A percentile compares a stretch with the other conserved stretches of the same genome.
Conservation (phyloP, 495 filamentous ascomycete species). For the Recurvomyces mirabilis region DNA sequence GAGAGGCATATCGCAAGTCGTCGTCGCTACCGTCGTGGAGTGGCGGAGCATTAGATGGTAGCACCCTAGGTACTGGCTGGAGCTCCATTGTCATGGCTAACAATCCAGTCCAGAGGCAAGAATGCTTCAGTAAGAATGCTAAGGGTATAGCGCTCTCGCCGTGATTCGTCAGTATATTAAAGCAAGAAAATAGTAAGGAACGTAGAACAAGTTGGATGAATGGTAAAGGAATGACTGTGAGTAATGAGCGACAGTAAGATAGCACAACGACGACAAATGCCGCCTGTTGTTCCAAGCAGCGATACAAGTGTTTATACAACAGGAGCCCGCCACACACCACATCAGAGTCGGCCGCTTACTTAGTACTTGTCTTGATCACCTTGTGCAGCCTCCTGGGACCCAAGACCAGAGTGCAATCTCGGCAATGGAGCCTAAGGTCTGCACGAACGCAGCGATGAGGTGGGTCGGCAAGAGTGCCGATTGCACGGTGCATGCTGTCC, state of each 20-base stretch:
- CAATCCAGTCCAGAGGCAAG: slow-evolving; percentile 9
- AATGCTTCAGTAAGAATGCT: slow-evolving; percentile 25
- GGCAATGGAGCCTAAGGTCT: slow-evolving; percentile 4
- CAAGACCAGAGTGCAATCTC: slow-evolving; percentile 19
- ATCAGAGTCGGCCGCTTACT: background rate
- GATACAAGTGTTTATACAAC: slow-evolving; percentile 21
- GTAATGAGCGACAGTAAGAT: background rate
- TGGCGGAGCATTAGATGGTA: slow-evolving; percentile 35
- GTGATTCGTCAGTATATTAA: slow-evolving; percentile 9
- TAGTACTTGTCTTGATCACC: too few relatives aligned
- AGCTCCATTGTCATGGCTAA: slow-evolving; percentile 16
- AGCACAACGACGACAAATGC: background rate
- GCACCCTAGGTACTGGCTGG: slow-evolving; percentile 21
- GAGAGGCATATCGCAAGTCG: slow-evolving; percentile 5
- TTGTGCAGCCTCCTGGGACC: too few relatives aligned
- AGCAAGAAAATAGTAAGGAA: slow-evolving; percentile 28
- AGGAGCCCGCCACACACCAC: background rate
- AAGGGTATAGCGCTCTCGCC: slow-evolving; percentile 7
- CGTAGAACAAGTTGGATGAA: slow-evolving; percentile 20
- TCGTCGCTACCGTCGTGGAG: slow-evolving; percentile 5
- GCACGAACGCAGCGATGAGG: slow-evolving; percentile 9
- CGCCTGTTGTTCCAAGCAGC: background rate
- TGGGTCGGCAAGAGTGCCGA: slow-evolving; percentile 13
- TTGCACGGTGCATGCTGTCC: slow-evolving; percentile 12
- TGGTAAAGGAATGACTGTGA: slow-evolving; percentile 4